Evolutionary conservation across 768 basidiomycete genomes (phyloP).

Genomic region (Steccherinum ochraceum): DNA sequence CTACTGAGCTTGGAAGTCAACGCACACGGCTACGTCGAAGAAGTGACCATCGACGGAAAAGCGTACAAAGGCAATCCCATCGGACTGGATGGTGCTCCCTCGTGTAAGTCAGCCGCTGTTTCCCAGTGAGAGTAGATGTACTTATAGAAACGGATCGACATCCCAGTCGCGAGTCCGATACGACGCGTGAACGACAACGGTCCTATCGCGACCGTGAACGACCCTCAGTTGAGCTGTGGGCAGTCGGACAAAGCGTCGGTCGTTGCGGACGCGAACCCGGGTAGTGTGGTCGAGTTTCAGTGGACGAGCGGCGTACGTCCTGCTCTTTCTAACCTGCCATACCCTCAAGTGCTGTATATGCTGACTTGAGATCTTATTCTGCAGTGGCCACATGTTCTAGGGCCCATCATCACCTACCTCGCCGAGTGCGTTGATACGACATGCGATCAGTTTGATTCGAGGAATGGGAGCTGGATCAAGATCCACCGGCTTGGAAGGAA

Average conservation of each 20-base stretch:
- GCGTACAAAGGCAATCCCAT: slow-evolving; percentile 36
- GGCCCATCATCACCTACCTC: slow-evolving; percentile 74
- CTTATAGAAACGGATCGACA: neutral
- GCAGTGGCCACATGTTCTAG: slow-evolving; percentile 52
- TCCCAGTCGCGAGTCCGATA: slow-evolving; percentile 15
- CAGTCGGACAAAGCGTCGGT: slow-evolving; percentile 38
- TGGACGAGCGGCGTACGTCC: slow-evolving; percentile 33
- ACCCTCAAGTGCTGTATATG: neutral
- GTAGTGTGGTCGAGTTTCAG: slow-evolving; percentile 41
- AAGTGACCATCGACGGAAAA: slow-evolving; percentile 38
- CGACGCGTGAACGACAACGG: slow-evolving; percentile 34
- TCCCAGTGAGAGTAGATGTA: neutral
- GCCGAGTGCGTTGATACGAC: slow-evolving; percentile 48
- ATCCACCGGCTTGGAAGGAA: slow-evolving; percentile 24
- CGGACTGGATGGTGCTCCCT: slow-evolving; percentile 25
- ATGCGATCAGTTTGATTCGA: slow-evolving; percentile 57
- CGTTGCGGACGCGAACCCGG: slow-evolving; percentile 52
- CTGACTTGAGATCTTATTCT: neutral
- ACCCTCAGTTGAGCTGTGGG: slow-evolving; percentile 53
- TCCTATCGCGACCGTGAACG: slow-evolving; percentile 48
- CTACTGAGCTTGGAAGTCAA: too few relatives aligned
- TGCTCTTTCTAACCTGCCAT: neutral
- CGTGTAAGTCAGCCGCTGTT: slow-evolving; percentile 18
- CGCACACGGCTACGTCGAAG: slow-evolving; percentile 39
- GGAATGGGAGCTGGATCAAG: slow-evolving; percentile 71